phyloP scores from a whole-genome alignment of 805 yeast species.

The Teunomyces panamensis region DNA sequence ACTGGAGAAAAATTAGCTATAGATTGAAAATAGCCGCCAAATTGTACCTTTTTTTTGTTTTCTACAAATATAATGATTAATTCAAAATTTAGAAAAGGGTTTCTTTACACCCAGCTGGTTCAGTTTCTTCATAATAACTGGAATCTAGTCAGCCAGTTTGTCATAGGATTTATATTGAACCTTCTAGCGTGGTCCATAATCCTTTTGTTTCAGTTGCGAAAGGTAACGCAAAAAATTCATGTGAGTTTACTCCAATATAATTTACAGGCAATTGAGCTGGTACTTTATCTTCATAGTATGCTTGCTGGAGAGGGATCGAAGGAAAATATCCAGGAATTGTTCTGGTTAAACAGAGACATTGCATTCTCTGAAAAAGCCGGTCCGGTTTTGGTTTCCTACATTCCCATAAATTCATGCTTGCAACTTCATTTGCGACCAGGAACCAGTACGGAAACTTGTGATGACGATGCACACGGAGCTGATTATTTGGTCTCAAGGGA shows the following conservation, averaged over 20 bases:
- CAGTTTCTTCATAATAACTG: background rate
- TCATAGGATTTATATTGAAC: background rate
- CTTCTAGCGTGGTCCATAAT: background rate
- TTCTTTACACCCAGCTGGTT: background rate
- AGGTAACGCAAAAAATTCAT: background rate
- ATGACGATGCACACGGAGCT: background rate
- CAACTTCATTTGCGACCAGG: background rate
- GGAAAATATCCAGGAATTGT: background rate
- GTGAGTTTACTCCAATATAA: background rate
- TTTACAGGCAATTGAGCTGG: background rate
- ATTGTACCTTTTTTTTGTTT: background rate
- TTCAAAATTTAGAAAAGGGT: background rate
- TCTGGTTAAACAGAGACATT: background rate
- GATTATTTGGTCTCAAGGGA: background rate
- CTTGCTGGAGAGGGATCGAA: background rate
- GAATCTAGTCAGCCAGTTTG: background rate
- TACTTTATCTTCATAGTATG: background rate
- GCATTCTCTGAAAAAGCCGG: background rate
- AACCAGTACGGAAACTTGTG: background rate
- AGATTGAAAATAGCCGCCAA: background rate
- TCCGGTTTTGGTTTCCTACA: constrained; percentile 1
- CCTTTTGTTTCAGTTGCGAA: constrained; percentile 3
- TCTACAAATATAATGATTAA: background rate
- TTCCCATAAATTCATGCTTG: constrained; percentile 1
- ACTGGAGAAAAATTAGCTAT: background rate